Percentiles rank a stretch among this genome's conserved stretches.
Conservation (phyloP, 2,329 filamentous ascomycete species). For the Bisporella sp. region DNA sequence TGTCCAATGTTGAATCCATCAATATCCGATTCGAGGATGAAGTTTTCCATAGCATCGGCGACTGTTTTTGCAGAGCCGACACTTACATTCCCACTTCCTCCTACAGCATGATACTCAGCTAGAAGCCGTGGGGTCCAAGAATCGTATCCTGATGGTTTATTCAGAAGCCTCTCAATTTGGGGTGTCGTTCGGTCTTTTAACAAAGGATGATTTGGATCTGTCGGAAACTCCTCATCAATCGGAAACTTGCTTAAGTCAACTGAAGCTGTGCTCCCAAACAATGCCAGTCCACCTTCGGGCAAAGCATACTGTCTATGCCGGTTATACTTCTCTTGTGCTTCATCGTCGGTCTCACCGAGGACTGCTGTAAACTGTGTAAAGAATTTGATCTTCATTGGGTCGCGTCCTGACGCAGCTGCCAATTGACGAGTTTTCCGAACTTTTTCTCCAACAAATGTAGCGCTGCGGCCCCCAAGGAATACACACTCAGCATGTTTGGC, state of each 20-base stretch:
- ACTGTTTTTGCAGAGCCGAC: constrained; percentile 45
- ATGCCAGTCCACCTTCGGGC: constrained; percentile 57
- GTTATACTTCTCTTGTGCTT: constrained; percentile 55
- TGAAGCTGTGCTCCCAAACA: constrained; percentile 69
- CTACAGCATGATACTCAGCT: constrained; percentile 60
- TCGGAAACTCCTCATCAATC: constrained; percentile 47
- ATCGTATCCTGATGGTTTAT: constrained; percentile 39
- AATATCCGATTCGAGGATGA: constrained; percentile 62
- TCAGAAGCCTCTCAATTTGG: constrained; percentile 32
- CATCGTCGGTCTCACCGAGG: constrained; percentile 56
- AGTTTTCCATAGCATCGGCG: constrained; percentile 56
- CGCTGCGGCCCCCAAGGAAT: constrained; percentile 58
- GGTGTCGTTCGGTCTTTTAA: constrained; percentile 30
- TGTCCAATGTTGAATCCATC: constrained; percentile 72
- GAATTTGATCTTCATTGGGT: constrained; percentile 57
- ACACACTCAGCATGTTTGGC: constrained; percentile 65
- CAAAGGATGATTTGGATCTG: constrained; percentile 44
- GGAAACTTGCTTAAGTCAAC: constrained; percentile 55
- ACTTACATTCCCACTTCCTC: constrained; percentile 52
- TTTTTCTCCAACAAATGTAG: constrained; percentile 49
- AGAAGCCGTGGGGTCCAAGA: constrained; percentile 65
- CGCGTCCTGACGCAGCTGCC: constrained; percentile 46
- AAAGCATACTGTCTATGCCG: constrained; percentile 56
- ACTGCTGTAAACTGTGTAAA: constrained; percentile 59
- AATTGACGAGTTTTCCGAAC: constrained; percentile 54